Conservation (phyloP, 306 rosid species). For the Vigna angularis region DNA sequence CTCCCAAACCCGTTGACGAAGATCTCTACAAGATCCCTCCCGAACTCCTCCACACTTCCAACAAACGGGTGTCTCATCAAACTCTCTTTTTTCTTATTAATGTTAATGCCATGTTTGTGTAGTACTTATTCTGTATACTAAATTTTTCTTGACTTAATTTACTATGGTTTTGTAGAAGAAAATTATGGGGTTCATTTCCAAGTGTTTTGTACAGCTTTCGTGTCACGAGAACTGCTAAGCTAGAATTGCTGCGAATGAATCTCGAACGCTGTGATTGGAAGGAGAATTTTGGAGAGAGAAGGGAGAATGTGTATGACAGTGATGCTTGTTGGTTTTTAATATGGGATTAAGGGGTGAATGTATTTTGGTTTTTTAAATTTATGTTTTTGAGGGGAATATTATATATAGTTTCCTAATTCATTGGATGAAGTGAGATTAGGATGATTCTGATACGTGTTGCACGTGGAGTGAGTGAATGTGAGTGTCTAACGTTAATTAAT, state of each 20-base stretch:
- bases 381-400: too few relatives aligned
- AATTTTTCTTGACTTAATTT: neutral
- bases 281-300: neutral
- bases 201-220: constrained; percentile 66
- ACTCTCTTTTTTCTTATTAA: too few relatives aligned
- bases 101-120: neutral
- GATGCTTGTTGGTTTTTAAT: neutral
- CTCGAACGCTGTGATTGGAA: neutral
- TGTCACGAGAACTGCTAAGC: constrained; percentile 46
- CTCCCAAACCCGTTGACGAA: constrained; percentile 75
- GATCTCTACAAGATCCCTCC: constrained; percentile 90
- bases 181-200: constrained; percentile 67
- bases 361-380: neutral
- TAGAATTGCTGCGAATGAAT: neutral
- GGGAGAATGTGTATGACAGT: neutral
- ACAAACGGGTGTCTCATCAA: constrained; percentile 46
- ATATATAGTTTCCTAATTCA: neutral
- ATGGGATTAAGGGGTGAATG: neutral
- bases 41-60: constrained; percentile 58
- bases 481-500: neutral
- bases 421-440: neutral
- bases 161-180: constrained; percentile 55
- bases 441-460: neutral
- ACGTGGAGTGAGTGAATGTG: neutral
- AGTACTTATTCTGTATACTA: neutral